Evolutionary conservation across 331 rosid species (phyloP), one percentile per base, ranked within the genome.

Genomic region (Phaseolus coccineus): DNA sequence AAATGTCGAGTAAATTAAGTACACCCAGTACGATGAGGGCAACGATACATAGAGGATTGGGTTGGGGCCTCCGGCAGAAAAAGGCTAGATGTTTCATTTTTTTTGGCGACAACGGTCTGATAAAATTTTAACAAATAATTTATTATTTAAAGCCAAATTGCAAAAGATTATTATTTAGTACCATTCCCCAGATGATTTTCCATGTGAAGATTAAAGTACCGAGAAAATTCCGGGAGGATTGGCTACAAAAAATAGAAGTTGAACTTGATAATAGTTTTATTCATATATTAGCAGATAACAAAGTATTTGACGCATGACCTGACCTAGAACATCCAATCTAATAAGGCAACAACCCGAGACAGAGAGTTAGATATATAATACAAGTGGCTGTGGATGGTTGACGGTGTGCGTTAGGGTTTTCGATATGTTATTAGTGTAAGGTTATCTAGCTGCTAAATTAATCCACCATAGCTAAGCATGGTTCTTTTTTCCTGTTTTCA

Each of bases 391-490:
- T 9, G 42, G 74, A 73, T 55, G 37, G 82, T 77, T 35, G 74
- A 48, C 16, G 3, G 27, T 10, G 30, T 11, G 65, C 6, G 65
- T 67, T 56, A 42, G 13, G 61, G 76, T 65, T 74, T n/a, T 33
- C n/a, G 55, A 42, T 67, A 42, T 24, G 0, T 42, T 42, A 70
- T 37, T 55, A 25, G 76, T 48, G 67, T 66, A 46, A n/a, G 39
- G 73, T 39, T 68, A 74, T 79, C 52, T 40, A 4, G 50, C 58
- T 52, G 71, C 61, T 70, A 76, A 73, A 22, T 75, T 56, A n/a
- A 77, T 77, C 69, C 8, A 35, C 40, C 7, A 35, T 35, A 35
- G 6, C 40, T 35, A 35, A 78, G 56, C 73, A 30, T 50, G 0
- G 8, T 80, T 8, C 3, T 24, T 77, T 59, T 12, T 48, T 52